These are phyloP conservation scores for Termitomyces sp. DNA, from an alignment of 768 basidiomycete species.

Conservation along the genomic window DNA sequence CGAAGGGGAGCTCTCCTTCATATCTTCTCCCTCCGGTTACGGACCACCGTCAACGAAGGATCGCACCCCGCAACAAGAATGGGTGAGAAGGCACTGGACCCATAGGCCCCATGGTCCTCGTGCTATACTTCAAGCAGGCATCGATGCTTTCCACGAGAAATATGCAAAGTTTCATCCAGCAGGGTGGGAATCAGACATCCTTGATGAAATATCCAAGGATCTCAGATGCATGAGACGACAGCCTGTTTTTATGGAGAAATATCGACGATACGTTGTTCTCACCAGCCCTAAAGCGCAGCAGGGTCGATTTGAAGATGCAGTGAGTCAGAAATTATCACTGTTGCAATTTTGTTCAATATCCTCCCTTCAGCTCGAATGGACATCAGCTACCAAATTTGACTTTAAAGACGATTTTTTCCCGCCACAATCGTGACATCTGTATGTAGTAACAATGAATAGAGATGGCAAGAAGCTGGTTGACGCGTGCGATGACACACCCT, in stretches of 20 bases:
- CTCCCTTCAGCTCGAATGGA: slow-evolving; percentile 50
- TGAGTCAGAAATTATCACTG: slow-evolving; percentile 26
- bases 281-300: slow-evolving; percentile 27
- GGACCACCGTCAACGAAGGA: slow-evolving; percentile 15
- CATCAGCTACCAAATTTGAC: slow-evolving; percentile 35
- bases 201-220: slow-evolving; percentile 42
- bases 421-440: slow-evolving; percentile 1
- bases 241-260: slow-evolving; percentile 52
- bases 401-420: slow-evolving; percentile 56
- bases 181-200: slow-evolving; percentile 31
- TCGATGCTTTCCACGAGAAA: slow-evolving; percentile 31
- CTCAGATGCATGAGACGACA: slow-evolving; percentile 53
- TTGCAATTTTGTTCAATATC: not conserved
- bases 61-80: slow-evolving; percentile 20
- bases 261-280: slow-evolving; percentile 64
- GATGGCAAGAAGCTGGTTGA: not conserved
- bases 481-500: not conserved
- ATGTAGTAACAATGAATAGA: not conserved
- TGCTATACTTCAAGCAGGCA: slow-evolving; percentile 37
- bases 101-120: slow-evolving; percentile 26
- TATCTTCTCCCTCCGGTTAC: slow-evolving; percentile 38
- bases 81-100: slow-evolving; percentile 33
- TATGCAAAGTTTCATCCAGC: slow-evolving; percentile 27
- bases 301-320: slow-evolving; percentile 31
- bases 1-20: slow-evolving; percentile 49